Conservation (phyloP, 2,329 filamentous ascomycete species). For the Parafenestella ontariensis region DNA sequence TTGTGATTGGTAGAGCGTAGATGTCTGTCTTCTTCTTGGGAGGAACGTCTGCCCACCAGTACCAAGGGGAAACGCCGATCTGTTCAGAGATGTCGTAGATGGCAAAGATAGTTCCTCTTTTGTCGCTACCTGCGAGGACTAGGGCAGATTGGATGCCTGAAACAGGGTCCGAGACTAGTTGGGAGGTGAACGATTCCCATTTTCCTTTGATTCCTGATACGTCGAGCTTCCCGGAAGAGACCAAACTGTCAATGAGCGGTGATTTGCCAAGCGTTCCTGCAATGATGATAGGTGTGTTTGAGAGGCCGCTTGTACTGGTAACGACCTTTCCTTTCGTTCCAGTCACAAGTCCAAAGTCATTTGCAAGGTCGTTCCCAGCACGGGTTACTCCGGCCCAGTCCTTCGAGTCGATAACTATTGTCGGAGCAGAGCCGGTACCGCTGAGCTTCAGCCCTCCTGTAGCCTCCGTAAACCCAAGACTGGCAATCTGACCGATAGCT, state of each 20-base stretch:
- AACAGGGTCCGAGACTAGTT: conserved; percentile 63
- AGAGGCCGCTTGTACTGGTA: conserved; percentile 19
- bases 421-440: conserved; percentile 22
- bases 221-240: conserved; percentile 62
- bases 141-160: conserved; percentile 63
- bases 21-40: conserved; percentile 59
- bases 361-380: conserved; percentile 68
- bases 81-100: conserved; percentile 73
- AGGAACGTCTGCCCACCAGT: conserved; percentile 70
- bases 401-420: conserved; percentile 34
- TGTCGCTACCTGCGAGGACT: conserved; percentile 70
- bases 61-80: conserved; percentile 73
- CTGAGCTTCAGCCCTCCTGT: conserved; percentile 25
- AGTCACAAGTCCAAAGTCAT: conserved; percentile 71
- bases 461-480: conserved; percentile 26
- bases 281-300: conserved; percentile 60
- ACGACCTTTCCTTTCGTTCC: conserved; percentile 62
- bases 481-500: conserved; percentile 27
- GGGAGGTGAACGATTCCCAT: conserved; percentile 73
- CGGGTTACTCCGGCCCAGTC: conserved; percentile 72
- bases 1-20: conserved; percentile 61
- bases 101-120: conserved; percentile 70
- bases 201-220: conserved; percentile 62
- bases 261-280: conserved; percentile 71
- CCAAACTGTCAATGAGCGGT: conserved; percentile 63